Percentiles rank a stretch among this genome's conserved stretches.
phyloP scores from a whole-genome alignment of 345 rosid species.

The Sapria himalayana region DNA sequence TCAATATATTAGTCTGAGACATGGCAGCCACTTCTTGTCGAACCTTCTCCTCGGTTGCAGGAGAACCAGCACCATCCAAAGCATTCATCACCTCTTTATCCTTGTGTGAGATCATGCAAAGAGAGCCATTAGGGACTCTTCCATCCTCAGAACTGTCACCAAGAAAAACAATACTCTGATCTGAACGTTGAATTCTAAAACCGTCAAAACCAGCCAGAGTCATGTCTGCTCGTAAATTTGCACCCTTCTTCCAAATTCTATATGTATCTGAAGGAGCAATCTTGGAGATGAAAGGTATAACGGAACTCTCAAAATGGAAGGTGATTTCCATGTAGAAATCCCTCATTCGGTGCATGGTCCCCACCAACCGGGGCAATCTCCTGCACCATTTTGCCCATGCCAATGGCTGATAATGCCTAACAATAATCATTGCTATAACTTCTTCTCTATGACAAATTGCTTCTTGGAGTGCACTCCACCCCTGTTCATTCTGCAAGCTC shows the following conservation, averaged over 20 bases:
- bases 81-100: conserved; percentile 90
- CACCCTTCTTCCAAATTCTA: conserved; percentile 84
- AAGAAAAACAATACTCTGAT: conserved; percentile 79
- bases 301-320: conserved; percentile 88
- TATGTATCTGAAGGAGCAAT: conserved; percentile 95
- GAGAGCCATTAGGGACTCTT: conserved; percentile 48
- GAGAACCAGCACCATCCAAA: conserved; percentile 74
- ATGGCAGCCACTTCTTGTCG: conserved; percentile 71
- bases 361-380: conserved; percentile 73
- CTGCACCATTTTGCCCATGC: conserved; percentile 99
- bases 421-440: conserved; percentile 52
- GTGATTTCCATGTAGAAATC: conserved; percentile 95
- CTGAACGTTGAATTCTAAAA: conserved; percentile 67
- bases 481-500: conserved; percentile 84
- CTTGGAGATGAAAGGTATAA: conserved; percentile 76
- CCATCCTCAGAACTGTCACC: conserved; percentile 92
- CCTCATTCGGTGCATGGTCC: conserved; percentile 64
- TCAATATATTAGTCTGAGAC: conserved; percentile 75
- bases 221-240: conserved; percentile 91
- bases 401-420: conserved; percentile 65
- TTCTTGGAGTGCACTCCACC: conserved; percentile 95
- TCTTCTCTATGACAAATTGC: conserved; percentile 77
- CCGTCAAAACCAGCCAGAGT: conserved; percentile 97
- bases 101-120: conserved; percentile 81
- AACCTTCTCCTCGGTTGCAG: conserved; percentile 67